phyloP scores from a whole-genome alignment of 192 early-diverging fungal species.

The Coemansia sp. region DNA sequence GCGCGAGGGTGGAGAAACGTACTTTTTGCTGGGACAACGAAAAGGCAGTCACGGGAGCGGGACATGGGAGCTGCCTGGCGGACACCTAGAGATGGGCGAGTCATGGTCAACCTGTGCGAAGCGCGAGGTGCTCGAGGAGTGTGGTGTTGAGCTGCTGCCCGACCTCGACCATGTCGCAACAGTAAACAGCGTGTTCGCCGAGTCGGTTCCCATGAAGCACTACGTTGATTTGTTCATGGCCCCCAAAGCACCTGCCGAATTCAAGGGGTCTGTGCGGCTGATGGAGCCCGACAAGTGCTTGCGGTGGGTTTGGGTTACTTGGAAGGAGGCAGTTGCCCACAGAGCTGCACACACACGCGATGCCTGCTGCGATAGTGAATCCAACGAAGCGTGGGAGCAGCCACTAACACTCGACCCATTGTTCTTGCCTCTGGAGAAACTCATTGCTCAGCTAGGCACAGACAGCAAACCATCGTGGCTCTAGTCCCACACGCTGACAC shows the following conservation, averaged over 20 bases:
- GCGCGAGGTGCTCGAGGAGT: conserved; percentile 20
- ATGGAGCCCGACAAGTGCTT: conserved; percentile 26
- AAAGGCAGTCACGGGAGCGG: conserved; percentile 17
- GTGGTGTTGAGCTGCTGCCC: background rate
- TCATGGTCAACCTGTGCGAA: conserved; percentile 9
- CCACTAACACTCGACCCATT: background rate
- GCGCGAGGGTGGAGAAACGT: conserved; percentile 13
- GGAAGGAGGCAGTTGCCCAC: conserved; percentile 6
- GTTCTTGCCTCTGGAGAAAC: conserved; percentile 12
- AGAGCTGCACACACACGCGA: conserved; percentile 6
- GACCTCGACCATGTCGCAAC: background rate
- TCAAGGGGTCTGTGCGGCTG: background rate
- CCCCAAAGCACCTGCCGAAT: background rate
- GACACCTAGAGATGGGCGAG: conserved; percentile 23
- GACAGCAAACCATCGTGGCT: background rate
- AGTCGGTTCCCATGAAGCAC: background rate
- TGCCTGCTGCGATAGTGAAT: conserved; percentile 4
- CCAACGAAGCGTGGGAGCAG: background rate
- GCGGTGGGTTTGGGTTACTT: conserved; percentile 18
- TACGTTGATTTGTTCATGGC: conserved; percentile 13
- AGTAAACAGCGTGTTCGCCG: conserved; percentile 14
- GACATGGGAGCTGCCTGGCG: conserved; percentile 21
- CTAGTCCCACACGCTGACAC: conserved; percentile 3
- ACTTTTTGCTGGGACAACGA: conserved; percentile 13
- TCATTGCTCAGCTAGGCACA: conserved; percentile 4